Base-by-base conservation (phyloP, 495 filamentous ascomycete genomes). In the Cetradonia linearis region DNA sequence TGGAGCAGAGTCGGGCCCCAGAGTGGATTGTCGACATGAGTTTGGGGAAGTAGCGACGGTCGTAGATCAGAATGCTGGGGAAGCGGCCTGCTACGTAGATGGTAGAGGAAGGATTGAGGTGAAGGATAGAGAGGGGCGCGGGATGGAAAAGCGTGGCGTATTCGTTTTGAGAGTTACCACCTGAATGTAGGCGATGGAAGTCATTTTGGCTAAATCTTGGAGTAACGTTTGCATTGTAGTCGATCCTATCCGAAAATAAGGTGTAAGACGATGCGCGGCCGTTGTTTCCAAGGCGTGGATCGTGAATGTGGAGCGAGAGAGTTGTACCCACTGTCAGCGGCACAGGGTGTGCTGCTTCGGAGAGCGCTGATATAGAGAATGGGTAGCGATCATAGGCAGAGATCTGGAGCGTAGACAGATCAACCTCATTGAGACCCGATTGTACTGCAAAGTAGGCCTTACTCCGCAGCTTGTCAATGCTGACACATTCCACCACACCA, bases 21-120 rank as follows among this genome's bases (percentile, higher is more conserved):
- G 88, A 91, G 70, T 95, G 81, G 23, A 96, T 82, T 7, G 90
- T 88, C 16, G 81, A 84, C 55, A 80, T 78, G 14, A 96, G 77
- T 9, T 81, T 81, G 14, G 91, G 89, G 69, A 95, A 95, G 71
- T 81, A 89, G 47, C 91, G 84, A 23, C 90, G 82, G 67, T 96
- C 90, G 70, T 95, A 96, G 64, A 86, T 86, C 6, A 97, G 74
- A 63, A 96, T 89, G 70, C 84, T 91, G 13, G 89, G 87, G 70
- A 96, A 97, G 30, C 92, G 84, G 13, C 92, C 92, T 0, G 87
- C 91, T 36, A 97, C 83, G 74, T 86, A 88, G 47, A 91, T 85
- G 33, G 81, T 79, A 33, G 83, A 83, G 25, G 78, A 69, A 56
- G 75, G 68, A 57, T 73, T 76, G 18, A 62, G 55, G 40, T 68